Evolutionary conservation across 179 eudicot genomes (phyloP).

Genomic region (Silene coronaria): DNA sequence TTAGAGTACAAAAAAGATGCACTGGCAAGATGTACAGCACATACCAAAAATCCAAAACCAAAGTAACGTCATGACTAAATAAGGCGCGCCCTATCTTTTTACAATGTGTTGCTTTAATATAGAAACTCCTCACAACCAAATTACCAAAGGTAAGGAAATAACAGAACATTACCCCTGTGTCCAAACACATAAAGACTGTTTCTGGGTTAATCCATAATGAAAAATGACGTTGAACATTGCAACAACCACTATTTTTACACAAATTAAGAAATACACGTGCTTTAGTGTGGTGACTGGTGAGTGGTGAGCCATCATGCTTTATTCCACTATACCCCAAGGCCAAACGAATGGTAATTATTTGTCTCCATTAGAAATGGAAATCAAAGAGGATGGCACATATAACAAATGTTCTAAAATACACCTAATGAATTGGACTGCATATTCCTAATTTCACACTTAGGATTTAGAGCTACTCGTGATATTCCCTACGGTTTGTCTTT

Average conservation of each 20-base stretch:
- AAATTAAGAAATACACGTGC: background rate
- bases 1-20: constrained; percentile 9
- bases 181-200: background rate
- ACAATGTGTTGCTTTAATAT: background rate
- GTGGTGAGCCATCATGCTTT: background rate
- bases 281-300: background rate
- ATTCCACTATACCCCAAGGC: background rate
- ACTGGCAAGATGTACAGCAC: background rate
- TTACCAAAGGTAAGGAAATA: background rate
- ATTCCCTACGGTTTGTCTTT: background rate
- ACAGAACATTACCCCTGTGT: background rate
- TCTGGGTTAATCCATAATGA: background rate
- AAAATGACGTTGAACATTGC: background rate
- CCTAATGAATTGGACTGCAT: background rate
- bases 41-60: background rate
- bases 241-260: background rate
- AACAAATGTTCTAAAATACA: background rate
- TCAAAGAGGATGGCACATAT: background rate
- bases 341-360: background rate
- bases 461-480: background rate
- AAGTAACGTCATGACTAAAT: background rate
- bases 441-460: background rate
- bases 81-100: background rate
- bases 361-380: background rate
- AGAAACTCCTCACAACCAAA: background rate